Base-by-base conservation (phyloP, 305 asterid species). In the Fraxinus velutina region DNA sequence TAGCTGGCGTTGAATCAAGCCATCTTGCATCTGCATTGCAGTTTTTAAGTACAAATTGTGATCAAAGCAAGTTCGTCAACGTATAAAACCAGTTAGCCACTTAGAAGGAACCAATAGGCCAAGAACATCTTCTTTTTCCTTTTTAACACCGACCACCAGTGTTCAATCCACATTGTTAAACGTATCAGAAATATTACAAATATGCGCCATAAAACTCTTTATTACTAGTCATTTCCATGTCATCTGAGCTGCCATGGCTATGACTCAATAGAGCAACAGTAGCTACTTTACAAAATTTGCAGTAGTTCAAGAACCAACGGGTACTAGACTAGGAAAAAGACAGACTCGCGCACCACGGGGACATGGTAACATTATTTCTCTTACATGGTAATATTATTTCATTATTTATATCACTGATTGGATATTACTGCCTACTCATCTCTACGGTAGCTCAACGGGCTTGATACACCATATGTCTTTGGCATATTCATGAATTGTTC, bases 401-500 rank as follows among this genome's bases (percentile, higher is more conserved):
- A 15, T 50, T 50, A 50, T 50, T 50, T 50, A 50, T 50, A 15
- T 15, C 21, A 50, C 0, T 15, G 27, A 55, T 17, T 55, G 66
- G 12, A 17, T 17, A 55, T 52, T 52, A n/a, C 24, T 55, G 27
- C 66, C 3, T 17, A 60, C 32, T 78, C 74, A 73, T 60, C 77
- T 68, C 81, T 87, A 88, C 2, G 68, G 85, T 22, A 90, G 76
- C 44, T 86, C 85, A 6, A 92, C 81, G 36, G 93, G 94, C 64
- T 89, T 72, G 83, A 95, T 92, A 81, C 86, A 84, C 97, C 99
- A 95, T 44, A 92, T 94, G 83, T 91, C 97, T 79, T 85, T 88
- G 42, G 99, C 97, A 24, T 95, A 94, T 84, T 94, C 93, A 50
- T 88, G 93, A 73, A 93, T 94, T 1, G 98, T 95, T 81, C 99